These are phyloP conservation scores for Scheffersomyces insectosa DNA, from an alignment of 1,139 yeast genomes.

Conservation along the genomic window DNA sequence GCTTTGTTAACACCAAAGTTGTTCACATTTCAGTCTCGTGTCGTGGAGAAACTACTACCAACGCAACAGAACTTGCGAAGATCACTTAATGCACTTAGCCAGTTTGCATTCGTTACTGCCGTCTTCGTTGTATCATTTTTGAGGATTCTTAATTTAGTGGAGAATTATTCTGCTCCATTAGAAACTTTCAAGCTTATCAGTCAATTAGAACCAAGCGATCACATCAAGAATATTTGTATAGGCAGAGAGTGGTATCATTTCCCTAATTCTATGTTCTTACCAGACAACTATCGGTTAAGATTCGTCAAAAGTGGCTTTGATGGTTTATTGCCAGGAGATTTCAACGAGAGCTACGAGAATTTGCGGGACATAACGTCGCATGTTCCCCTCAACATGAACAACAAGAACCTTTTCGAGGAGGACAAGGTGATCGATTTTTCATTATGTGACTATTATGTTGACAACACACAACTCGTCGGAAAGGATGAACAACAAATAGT, in stretches of 20 bases:
- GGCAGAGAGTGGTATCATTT: slow-evolving; percentile 96
- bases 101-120: background rate
- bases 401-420: slow-evolving; percentile 59
- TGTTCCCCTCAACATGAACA: slow-evolving; percentile 70
- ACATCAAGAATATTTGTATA: slow-evolving; percentile 62
- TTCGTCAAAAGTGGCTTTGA: slow-evolving; percentile 79
- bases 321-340: slow-evolving; percentile 89
- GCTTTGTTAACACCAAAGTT: slow-evolving; percentile 48
- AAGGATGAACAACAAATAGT: slow-evolving; percentile 29
- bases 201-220: slow-evolving; percentile 4
- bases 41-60: background rate
- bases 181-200: slow-evolving; percentile 9
- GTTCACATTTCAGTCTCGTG: slow-evolving; percentile 10
- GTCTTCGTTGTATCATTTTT: slow-evolving; percentile 34
- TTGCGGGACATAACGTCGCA: slow-evolving; percentile 32
- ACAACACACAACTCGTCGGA: slow-evolving; percentile 43
- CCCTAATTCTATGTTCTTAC: slow-evolving; percentile 84
- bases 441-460: slow-evolving; percentile 61
- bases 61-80: background rate
- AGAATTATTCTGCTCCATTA: slow-evolving; percentile 65
- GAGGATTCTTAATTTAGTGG: slow-evolving; percentile 42
- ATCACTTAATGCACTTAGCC: background rate
- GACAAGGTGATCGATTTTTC: slow-evolving; percentile 47
- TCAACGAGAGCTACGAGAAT: slow-evolving; percentile 44
- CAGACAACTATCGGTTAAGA: slow-evolving; percentile 55